These are phyloP conservation scores for Trichoderma sp. DNA, from an alignment of 2,329 filamentous ascomycete genomes.

Conservation along the genomic window DNA sequence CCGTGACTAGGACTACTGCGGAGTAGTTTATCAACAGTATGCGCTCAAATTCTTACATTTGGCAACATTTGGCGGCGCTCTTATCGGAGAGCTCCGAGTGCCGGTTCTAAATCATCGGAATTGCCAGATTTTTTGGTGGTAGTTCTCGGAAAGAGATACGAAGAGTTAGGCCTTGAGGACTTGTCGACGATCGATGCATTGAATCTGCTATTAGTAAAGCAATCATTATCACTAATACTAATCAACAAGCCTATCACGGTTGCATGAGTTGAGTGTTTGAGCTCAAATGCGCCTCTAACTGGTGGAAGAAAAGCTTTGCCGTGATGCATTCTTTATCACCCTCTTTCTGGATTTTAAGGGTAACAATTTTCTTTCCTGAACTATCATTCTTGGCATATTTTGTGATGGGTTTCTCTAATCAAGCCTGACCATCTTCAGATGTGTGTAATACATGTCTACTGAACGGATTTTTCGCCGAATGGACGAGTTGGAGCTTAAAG, in stretches of 20 bases:
- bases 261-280: not conserved
- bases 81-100: slow-evolving; percentile 11
- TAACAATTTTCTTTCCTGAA: too few relatives aligned
- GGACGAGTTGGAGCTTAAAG: too few relatives aligned
- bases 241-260: not conserved
- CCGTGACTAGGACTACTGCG: not conserved
- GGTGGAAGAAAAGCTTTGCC: not conserved
- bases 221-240: not conserved
- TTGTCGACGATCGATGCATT: not conserved
- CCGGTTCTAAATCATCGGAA: not conserved
- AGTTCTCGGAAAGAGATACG: not conserved
- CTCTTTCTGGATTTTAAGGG: too few relatives aligned
- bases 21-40: not conserved
- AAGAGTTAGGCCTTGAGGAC: not conserved
- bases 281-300: not conserved
- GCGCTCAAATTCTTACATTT: not conserved
- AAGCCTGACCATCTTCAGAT: too few relatives aligned
- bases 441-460: too few relatives aligned
- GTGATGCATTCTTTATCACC: not conserved
- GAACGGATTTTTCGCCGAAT: too few relatives aligned
- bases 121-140: not conserved
- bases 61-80: not conserved
- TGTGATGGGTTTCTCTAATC: too few relatives aligned
- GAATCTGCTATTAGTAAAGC: too few relatives aligned
- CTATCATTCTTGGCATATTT: too few relatives aligned